Base-by-base conservation (phyloP, 1,284 basidiomycete genomes). In the Melampsora larici-populina region DNA sequence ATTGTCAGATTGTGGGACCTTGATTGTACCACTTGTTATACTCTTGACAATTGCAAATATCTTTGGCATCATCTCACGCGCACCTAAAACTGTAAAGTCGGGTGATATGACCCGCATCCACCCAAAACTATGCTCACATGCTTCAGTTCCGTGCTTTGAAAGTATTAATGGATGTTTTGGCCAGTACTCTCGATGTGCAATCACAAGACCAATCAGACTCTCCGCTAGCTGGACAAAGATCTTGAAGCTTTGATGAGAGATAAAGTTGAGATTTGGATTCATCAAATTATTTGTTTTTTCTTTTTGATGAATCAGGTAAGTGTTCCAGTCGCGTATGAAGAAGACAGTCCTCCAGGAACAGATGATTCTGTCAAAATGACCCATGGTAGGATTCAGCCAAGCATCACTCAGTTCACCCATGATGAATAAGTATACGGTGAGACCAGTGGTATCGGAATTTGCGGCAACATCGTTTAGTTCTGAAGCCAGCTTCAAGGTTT, bases 371-470 rank as follows among this genome's bases (percentile, higher is more conserved):
- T 71, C 33, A 8, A 71, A 26, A 31, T 62, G 69, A 0, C 17
- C 62, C 51, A 71, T 71, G n/a, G 33, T 40, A 5, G 69, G 33
- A 40, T 26, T 60, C 0, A 71, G n/a, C 69, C 69, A 62, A 15
- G 55, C 17, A 62, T 71, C 33, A n/a, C 51, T 62, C 24, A 71
- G 48, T 60, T 71, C 55, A 7, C 69, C 69, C 58, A 71, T 29
- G 18, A 71, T 24, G 5, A 33, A 71, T 7, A 71, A 51, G 36
- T 71, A 71, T 24, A 71, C 24, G 5, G 55, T 8, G 21, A 71
- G 31, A 17, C 55, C 69, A 36, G 69, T 62, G 24, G 40, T 46
- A 17, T 68, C 48, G 51, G 67, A 46, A 1, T 31, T 9, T 36
- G 36, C 3, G 9, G 36, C 9, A 36, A 36, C 9, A 9, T 36